Percentiles rank a stretch among this genome's conserved stretches.
These are phyloP conservation scores for Monosiga brevicollis DNA, from an alignment of 78 protist species.

Conservation along the genomic window DNA sequence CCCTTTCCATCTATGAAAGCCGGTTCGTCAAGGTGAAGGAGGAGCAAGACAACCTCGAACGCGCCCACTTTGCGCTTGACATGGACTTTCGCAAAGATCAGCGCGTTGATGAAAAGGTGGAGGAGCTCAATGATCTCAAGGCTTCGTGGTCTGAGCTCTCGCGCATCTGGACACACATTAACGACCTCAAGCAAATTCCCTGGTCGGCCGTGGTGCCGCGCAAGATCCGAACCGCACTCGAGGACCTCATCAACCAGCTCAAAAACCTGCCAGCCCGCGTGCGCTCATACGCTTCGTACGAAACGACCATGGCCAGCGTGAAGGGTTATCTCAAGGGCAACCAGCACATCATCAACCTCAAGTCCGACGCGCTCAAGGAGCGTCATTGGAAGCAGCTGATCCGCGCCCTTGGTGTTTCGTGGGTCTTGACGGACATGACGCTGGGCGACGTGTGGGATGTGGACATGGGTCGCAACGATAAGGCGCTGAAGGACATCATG, in stretches of 20 bases:
- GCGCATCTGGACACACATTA: slow-evolving; percentile 44
- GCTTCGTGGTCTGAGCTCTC: slow-evolving; percentile 60
- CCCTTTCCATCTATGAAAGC: slow-evolving; percentile 38
- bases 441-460: slow-evolving; percentile 76
- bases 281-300: slow-evolving; percentile 72
- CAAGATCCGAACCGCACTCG: slow-evolving; percentile 32
- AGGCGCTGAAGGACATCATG: slow-evolving; percentile 65
- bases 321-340: slow-evolving; percentile 50
- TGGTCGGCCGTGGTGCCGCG: slow-evolving; percentile 80
- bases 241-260: slow-evolving; percentile 29
- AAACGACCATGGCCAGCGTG: slow-evolving; percentile 29
- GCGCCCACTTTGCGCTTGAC: slow-evolving; percentile 66
- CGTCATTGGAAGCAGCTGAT: slow-evolving; percentile 79
- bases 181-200: slow-evolving; percentile 51
- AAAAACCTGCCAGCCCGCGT: slow-evolving; percentile 58
- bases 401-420: slow-evolving; percentile 37
- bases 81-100: slow-evolving; percentile 30
- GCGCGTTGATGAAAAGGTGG: slow-evolving; percentile 37
- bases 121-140: slow-evolving; percentile 68
- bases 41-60: slow-evolving; percentile 29
- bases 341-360: slow-evolving; percentile 42
- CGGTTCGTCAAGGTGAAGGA: slow-evolving; percentile 31
- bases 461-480: slow-evolving; percentile 56
- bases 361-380: slow-evolving; percentile 67
- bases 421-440: slow-evolving; percentile 54